A percentile compares a stretch with the other conserved stretches of the same genome.
These are phyloP conservation scores for Podila horticola DNA, from an alignment of 192 early-diverging fungal genomes.

Conservation along the genomic window DNA sequence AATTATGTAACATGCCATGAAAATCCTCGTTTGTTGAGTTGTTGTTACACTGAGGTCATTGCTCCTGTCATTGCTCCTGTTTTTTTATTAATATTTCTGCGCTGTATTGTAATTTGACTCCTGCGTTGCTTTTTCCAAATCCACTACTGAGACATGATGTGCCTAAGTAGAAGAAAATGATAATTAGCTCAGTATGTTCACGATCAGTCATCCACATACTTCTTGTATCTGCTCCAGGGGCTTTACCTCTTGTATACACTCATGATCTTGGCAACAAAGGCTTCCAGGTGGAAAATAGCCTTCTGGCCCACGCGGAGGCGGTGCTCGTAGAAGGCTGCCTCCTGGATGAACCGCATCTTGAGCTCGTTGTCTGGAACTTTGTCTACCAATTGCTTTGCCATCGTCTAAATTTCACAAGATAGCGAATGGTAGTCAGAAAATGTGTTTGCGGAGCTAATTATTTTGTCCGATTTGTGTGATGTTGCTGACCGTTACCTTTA, in stretches of 20 bases:
- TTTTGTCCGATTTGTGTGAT: neutral
- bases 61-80: too few species aligned
- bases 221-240: neutral
- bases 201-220: too few species aligned
- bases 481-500: slow-evolving; percentile 65
- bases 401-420: slow-evolving; percentile 53
- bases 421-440: neutral
- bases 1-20: too few species aligned
- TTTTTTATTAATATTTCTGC: too few species aligned
- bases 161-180: too few species aligned
- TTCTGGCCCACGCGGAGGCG: slow-evolving; percentile 88
- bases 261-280: slow-evolving; percentile 94
- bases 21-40: too few species aligned
- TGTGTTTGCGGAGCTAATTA: neutral
- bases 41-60: too few species aligned
- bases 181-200: too few species aligned
- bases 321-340: slow-evolving; percentile 93
- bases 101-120: too few species aligned
- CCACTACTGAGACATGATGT: too few species aligned
- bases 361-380: slow-evolving; percentile 71
- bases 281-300: slow-evolving; percentile 95
- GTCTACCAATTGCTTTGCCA: slow-evolving; percentile 78
- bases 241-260: slow-evolving; percentile 84
- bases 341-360: slow-evolving; percentile 71
- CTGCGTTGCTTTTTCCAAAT: too few species aligned